A percentile compares a stretch with the other conserved stretches of the same genome.
Evolutionary conservation across 257 asterid genomes (phyloP).

Genomic region (Solanum bulbocastanum): DNA sequence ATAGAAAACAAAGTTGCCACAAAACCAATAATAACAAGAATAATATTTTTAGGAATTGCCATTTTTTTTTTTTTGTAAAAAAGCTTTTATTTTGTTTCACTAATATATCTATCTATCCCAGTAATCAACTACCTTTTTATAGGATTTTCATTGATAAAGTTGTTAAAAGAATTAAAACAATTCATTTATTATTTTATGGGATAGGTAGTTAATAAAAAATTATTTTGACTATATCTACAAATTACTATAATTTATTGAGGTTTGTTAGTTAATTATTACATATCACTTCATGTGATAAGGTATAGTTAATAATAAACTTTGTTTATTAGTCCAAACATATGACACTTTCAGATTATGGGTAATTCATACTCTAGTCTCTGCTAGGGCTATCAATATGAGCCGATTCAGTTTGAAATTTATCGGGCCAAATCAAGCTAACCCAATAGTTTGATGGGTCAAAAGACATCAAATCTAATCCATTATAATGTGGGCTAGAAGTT

Average conservation of each 20-base stretch:
- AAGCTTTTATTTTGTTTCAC: background rate
- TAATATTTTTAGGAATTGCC: background rate
- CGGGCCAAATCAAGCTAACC: too few species aligned
- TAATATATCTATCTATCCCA: background rate
- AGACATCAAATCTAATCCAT: too few species aligned
- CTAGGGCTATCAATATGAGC: too few species aligned
- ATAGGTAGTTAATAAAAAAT: background rate
- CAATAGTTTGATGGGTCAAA: too few species aligned
- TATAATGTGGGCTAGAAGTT: too few species aligned
- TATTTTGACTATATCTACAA: background rate
- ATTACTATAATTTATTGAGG: background rate
- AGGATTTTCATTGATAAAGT: background rate
- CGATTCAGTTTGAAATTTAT: too few species aligned
- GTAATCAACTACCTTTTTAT: background rate
- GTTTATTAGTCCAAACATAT: background rate
- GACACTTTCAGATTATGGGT: background rate
- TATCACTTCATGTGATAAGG: too few species aligned
- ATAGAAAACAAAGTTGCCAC: slow-evolving; percentile 9
- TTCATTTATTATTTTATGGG: too few species aligned
- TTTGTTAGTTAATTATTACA: too few species aligned
- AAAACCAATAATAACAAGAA: background rate
- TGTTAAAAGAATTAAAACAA: background rate
- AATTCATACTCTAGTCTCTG: too few species aligned
- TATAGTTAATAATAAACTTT: background rate
- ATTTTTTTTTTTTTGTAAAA: background rate